Evolutionary conservation across 2,329 filamentous ascomycete genomes (phyloP), one percentile per base, ranked within the genome.

Genomic region (Fusarium irregulare): DNA sequence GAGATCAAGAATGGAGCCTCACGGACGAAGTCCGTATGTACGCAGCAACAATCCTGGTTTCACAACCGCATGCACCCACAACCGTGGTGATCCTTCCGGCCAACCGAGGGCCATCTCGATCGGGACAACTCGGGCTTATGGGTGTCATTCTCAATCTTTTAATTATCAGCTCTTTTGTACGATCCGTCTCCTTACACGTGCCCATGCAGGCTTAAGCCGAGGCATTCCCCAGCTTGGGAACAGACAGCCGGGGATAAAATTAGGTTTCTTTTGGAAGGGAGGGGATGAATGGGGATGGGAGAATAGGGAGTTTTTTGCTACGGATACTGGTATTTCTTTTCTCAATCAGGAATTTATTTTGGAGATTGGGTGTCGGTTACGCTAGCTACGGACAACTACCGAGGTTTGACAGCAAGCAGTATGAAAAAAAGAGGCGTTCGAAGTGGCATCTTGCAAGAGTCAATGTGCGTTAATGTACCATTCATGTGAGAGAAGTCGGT

Each of bases 101-200:
- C 66, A 68, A 54, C 72, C 73, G 73, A 66, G 72, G 49, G 62
- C 48, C 60, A 59, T 54, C 47, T 66, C 44, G 34, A 51, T 71
- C 72, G 73, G 73, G 63, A 68, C 69, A 66, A 65, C 32, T 63
- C 73, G 70, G 74, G 51, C 60, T 27, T 64, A 62, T 64, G 72
- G 73, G 49, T 47, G 30, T 18, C 42, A 42, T 51, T 59, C 20
- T 23, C 44, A 50, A 41, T 42, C 21, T 54, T 45, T 61, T 57
- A 34, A 49, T 53, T 48, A 34, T 58, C 42, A 37, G 23, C 20
- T 25, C 21, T 32, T 42, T 60, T 23, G 14, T 45, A 49, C 27
- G 48, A 66, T 42, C 44, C 44, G 27, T 56, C 37, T 66, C 23
- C 23, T 56, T 56, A 63, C 27, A 47, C 58, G 44, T 58, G 65